phyloP scores from a whole-genome alignment of 106 monocot species.

The Dendrobium nobile region DNA sequence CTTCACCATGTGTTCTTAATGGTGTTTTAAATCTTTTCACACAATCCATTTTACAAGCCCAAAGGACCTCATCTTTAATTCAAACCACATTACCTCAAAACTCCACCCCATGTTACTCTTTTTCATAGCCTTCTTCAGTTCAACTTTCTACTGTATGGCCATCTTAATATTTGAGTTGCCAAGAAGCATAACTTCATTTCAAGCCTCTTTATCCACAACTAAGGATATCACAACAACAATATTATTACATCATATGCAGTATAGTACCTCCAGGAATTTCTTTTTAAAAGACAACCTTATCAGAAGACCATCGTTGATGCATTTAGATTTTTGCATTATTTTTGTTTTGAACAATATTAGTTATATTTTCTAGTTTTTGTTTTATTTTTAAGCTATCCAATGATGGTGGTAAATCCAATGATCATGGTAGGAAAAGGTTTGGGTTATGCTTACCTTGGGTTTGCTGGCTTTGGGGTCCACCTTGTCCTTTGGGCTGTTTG shows the following conservation, averaged over 20 bases:
- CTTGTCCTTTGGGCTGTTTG: too few species aligned
- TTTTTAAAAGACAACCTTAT: background rate
- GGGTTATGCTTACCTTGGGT: too few species aligned
- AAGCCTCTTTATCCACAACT: background rate
- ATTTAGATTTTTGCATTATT: too few species aligned
- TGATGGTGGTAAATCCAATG: too few species aligned
- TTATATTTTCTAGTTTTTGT: too few species aligned
- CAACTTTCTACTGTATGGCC: background rate
- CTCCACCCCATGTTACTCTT: background rate
- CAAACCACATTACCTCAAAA: background rate
- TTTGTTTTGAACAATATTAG: too few species aligned
- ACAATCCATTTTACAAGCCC: background rate
- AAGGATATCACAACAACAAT: background rate
- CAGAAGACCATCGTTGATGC: background rate
- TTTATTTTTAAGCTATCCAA: too few species aligned
- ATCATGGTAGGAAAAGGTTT: too few species aligned
- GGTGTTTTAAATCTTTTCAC: background rate
- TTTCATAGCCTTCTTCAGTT: background rate
- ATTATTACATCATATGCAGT: background rate
- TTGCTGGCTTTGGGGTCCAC: too few species aligned
- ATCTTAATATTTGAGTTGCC: background rate
- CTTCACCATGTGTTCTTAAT: background rate
- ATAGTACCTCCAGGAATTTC: background rate
- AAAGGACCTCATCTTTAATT: background rate
- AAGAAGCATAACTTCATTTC: background rate